phyloP scores from a whole-genome alignment of 1,284 basidiomycete genomes.

The Cryptococcus deneoformans region DNA sequence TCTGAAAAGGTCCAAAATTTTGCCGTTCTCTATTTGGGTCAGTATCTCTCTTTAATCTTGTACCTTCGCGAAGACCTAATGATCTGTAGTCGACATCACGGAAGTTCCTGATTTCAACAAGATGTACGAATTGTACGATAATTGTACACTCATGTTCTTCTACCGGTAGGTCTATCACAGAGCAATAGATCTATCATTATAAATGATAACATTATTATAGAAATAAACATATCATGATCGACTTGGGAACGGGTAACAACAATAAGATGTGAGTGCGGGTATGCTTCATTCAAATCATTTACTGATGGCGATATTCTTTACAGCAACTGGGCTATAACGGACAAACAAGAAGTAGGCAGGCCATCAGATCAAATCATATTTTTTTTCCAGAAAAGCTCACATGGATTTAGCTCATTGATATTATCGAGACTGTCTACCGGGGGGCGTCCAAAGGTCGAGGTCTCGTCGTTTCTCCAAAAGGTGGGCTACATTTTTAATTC shows the following conservation, averaged over 20 bases:
- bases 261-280: conserved; percentile 83
- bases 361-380: neutral
- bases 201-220: conserved; percentile 50
- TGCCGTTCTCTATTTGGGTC: conserved; percentile 83
- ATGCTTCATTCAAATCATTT: neutral
- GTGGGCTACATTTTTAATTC: conserved; percentile 52
- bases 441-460: conserved; percentile 97
- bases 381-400: neutral
- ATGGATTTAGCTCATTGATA: conserved; percentile 77
- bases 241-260: conserved; percentile 98
- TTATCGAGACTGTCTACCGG: conserved; percentile 97
- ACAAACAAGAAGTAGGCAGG: conserved; percentile 81
- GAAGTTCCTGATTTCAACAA: conserved; percentile 99
- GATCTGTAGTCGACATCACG: conserved; percentile 77
- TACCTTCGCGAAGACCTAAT: neutral
- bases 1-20: conserved; percentile 98
- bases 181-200: neutral
- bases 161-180: conserved; percentile 64
- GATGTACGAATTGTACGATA: conserved; percentile 72
- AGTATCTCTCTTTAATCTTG: conserved; percentile 3
- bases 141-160: conserved; percentile 97
- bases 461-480: conserved; percentile 96
- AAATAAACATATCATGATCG: conserved; percentile 99
- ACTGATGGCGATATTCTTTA: neutral
- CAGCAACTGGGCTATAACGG: conserved; percentile 96